These are phyloP conservation scores for Aristolochia fimbriata DNA, from an alignment of 164 flowering plant genomes.

Conservation along the genomic window DNA sequence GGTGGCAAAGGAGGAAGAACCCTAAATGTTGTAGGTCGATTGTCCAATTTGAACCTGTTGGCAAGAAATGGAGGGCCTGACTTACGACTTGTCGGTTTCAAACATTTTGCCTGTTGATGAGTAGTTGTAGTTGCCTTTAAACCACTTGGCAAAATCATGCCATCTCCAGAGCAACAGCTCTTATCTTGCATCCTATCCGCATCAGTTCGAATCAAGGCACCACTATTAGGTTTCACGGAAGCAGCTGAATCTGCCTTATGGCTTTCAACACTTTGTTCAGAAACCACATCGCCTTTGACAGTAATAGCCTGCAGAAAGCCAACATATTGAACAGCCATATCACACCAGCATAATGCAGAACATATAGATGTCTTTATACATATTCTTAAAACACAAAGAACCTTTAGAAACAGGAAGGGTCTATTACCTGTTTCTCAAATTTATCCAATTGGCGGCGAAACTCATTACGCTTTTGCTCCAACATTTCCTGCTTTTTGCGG, in stretches of 20 bases:
- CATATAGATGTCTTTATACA: too few species aligned
- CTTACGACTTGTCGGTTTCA: conserved; percentile 37
- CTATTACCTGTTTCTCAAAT: conserved; percentile 66
- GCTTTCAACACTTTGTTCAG: conserved; percentile 43
- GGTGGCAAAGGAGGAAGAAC: conserved; percentile 71
- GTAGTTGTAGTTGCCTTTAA: conserved; percentile 24
- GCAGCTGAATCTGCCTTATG: conserved; percentile 28
- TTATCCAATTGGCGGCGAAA: conserved; percentile 60
- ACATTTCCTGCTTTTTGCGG: conserved; percentile 81
- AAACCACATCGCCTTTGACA: conserved; percentile 32
- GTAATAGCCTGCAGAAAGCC: conserved; percentile 44
- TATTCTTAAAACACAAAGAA: background rate
- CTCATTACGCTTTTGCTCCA: conserved; percentile 77
- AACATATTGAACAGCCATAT: too few species aligned
- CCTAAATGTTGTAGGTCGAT: conserved; percentile 69
- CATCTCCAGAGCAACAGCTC: conserved; percentile 25
- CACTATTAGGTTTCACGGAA: conserved; percentile 7
- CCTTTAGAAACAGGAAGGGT: background rate
- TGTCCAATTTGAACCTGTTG: conserved; percentile 75
- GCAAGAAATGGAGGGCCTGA: conserved; percentile 26
- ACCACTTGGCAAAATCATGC: conserved; percentile 15
- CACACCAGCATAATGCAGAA: too few species aligned
- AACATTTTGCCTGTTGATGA: conserved; percentile 25
- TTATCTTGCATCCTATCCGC: conserved; percentile 25
- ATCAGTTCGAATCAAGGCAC: conserved; percentile 11